These are phyloP conservation scores for Schwanniomyces vanrijiae DNA, from an alignment of 805 yeast species.

Conservation along the genomic window DNA sequence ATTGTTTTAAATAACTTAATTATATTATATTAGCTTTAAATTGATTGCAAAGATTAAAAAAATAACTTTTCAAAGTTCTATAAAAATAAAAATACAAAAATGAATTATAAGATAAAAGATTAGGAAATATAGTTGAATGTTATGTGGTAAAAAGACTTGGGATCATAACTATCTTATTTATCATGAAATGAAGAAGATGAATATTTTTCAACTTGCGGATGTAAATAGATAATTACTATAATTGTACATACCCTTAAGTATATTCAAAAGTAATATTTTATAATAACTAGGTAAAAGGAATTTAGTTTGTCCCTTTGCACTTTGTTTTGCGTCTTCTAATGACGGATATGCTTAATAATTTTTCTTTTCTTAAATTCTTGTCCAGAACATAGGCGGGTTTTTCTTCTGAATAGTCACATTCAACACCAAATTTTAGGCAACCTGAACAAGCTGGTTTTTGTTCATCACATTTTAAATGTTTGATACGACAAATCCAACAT, in stretches of 20 bases:
- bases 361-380: constrained; percentile 31
- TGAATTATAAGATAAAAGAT: background rate
- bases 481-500: constrained; percentile 48
- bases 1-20: background rate
- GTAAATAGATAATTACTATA: too few species aligned
- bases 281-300: background rate
- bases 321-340: constrained; percentile 24
- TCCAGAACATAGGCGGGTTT: constrained; percentile 42
- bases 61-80: background rate
- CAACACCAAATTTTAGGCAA: constrained; percentile 40
- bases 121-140: background rate
- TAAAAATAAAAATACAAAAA: background rate
- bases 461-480: constrained; percentile 47
- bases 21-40: background rate
- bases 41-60: background rate
- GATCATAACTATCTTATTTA: background rate
- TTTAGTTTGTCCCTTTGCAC: constrained; percentile 4
- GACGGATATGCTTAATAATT: constrained; percentile 30
- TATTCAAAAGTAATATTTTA: background rate
- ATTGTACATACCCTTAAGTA: too few species aligned
- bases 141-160: background rate
- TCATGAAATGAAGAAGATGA: background rate
- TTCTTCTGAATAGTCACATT: constrained; percentile 38
- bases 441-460: constrained; percentile 35
- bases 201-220: background rate